Conservation (phyloP, 1,284 basidiomycete genomes). For the Naganishia albida region DNA sequence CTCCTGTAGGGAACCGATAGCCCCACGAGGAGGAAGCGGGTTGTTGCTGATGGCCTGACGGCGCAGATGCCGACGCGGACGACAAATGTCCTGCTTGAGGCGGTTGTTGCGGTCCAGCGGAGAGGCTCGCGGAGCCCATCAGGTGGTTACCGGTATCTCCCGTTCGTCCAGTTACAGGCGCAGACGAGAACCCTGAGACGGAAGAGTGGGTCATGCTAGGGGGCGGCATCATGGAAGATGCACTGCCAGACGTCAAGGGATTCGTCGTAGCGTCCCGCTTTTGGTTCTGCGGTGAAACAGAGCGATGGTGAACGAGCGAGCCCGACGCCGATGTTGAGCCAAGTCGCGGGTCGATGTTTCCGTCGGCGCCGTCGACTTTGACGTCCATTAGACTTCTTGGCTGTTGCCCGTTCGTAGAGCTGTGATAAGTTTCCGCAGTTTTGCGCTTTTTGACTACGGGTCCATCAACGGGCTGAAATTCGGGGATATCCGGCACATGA, state of each 20-base stretch:
- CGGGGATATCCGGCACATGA: neutral
- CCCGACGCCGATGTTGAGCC: slow-evolving; percentile 12
- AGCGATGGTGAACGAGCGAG: slow-evolving; percentile 9
- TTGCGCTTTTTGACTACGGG: slow-evolving; percentile 15
- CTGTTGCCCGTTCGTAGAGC: neutral
- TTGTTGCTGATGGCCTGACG: neutral
- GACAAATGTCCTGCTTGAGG: neutral
- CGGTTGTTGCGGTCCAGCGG: slow-evolving; percentile 15
- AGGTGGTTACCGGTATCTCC: neutral
- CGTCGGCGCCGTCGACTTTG: slow-evolving; percentile 16
- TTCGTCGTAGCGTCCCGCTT: slow-evolving; percentile 2
- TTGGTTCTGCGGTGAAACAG: slow-evolving; percentile 8
- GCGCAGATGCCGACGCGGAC: neutral
- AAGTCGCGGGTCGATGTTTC: slow-evolving; percentile 6
- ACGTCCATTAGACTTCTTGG: slow-evolving; percentile 19
- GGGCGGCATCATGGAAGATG: neutral
- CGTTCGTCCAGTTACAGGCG: neutral
- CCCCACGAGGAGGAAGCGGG: slow-evolving; percentile 19
- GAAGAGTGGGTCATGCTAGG: slow-evolving; percentile 4
- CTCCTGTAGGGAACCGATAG: slow-evolving; percentile 18
- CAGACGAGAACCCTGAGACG: neutral
- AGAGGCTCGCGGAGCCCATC: slow-evolving; percentile 9
- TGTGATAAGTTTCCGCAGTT: slow-evolving; percentile 16
- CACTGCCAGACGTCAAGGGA: neutral
- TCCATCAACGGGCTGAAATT: slow-evolving; percentile 2